Percentiles rank a stretch among this genome's conserved stretches.
Evolutionary conservation across 305 asterid species (phyloP).

Genomic region (Striga hermonthica): DNA sequence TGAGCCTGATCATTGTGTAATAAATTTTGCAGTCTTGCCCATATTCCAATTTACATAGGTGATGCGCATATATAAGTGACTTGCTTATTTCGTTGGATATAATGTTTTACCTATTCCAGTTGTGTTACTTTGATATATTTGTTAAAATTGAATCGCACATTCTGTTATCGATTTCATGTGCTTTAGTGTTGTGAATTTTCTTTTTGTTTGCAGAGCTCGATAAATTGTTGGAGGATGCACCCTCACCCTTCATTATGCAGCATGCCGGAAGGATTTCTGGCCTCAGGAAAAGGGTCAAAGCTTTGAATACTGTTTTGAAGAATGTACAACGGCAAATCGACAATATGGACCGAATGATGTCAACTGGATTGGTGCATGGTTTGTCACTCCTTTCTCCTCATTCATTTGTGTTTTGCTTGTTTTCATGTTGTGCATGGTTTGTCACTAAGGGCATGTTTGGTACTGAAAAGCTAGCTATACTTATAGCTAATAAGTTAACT

Average conservation of each 20-base stretch:
- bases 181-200: background rate
- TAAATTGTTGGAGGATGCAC: constrained; percentile 85
- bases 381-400: constrained; percentile 17
- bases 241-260: constrained; percentile 78
- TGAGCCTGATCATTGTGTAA: constrained; percentile 15
- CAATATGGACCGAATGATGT: constrained; percentile 62
- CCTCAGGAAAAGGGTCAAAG: constrained; percentile 61
- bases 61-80: background rate
- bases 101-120: no score
- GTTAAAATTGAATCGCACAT: no score
- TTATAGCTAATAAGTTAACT: no score
- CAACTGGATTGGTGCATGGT: constrained; percentile 57
- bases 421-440: background rate
- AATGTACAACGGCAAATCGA: constrained; percentile 67
- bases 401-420: constrained; percentile 5
- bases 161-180: no score
- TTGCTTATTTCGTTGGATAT: background rate
- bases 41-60: background rate
- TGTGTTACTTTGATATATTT: no score
- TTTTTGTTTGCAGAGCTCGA: constrained; percentile 71
- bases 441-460: background rate
- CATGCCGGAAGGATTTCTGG: constrained; percentile 69
- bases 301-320: constrained; percentile 68
- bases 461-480: background rate
- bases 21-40: constrained; percentile 10